Evolutionary conservation across 1,284 basidiomycete species (phyloP).

Genomic region (Coniferiporia weirii): DNA sequence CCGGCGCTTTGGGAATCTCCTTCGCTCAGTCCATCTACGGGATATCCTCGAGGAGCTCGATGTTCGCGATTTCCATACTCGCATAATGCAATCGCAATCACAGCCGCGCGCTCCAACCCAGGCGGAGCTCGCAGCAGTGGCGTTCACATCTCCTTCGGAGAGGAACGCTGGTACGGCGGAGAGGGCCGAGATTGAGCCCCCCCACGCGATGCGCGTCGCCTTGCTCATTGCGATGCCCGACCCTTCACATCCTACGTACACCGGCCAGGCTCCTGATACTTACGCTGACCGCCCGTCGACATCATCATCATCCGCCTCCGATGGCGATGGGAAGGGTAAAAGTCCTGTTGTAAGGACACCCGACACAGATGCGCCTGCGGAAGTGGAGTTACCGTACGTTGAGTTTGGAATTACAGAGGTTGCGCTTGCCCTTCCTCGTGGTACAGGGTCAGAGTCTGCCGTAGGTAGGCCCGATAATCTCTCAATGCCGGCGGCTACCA

Average conservation of each 20-base stretch:
- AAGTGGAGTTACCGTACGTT: slow-evolving; percentile 38
- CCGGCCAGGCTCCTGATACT: neutral
- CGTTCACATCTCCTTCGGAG: neutral
- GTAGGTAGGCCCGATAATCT: neutral
- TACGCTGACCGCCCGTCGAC: neutral
- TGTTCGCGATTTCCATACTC: slow-evolving; percentile 2
- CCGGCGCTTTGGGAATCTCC: neutral
- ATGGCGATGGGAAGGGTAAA: slow-evolving; percentile 6
- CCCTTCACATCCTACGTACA: slow-evolving; percentile 20
- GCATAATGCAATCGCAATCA: neutral
- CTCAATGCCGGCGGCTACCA: no score
- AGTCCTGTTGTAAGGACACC: neutral
- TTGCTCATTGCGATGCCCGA: slow-evolving; percentile 54
- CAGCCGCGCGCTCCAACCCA: neutral
- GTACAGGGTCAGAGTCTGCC: neutral
- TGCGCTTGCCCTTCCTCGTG: neutral
- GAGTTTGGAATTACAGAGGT: slow-evolving; percentile 45
- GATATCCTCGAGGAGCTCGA: slow-evolving; percentile 10
- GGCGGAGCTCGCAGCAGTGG: slow-evolving; percentile 5
- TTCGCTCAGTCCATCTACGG: neutral
- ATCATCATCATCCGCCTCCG: slow-evolving; percentile 15
- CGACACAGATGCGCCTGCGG: slow-evolving; percentile 24
- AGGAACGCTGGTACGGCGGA: no score
- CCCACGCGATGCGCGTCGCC: slow-evolving; percentile 31
- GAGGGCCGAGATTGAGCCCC: slow-evolving; percentile 4